phyloP scores from a whole-genome alignment of 306 rosid species.

The Prunus fruticosa region DNA sequence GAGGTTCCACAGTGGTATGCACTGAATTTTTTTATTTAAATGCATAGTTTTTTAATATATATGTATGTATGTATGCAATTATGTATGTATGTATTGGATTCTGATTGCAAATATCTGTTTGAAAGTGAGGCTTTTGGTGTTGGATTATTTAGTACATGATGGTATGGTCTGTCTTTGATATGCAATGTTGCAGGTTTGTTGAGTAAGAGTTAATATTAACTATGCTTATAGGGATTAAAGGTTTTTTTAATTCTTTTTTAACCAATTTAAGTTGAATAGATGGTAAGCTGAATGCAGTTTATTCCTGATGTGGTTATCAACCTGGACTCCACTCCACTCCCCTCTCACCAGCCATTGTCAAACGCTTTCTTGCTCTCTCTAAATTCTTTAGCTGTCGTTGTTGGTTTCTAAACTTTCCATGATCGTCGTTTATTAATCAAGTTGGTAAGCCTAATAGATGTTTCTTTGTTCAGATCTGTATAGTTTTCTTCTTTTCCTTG shows the following conservation, averaged over 20 bases:
- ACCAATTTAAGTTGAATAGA: background rate
- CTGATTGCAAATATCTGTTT: background rate
- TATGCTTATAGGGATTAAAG: background rate
- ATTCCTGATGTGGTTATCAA: too few relatives aligned
- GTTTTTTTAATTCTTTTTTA: background rate
- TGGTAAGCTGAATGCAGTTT: too few relatives aligned
- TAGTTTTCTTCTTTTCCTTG: too few relatives aligned
- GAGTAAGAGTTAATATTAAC: background rate
- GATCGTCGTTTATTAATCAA: too few relatives aligned
- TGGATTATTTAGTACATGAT: background rate
- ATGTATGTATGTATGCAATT: background rate
- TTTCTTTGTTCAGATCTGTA: too few relatives aligned
- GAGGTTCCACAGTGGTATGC: conserved; percentile 48
- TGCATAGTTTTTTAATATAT: background rate
- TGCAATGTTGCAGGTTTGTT: background rate
- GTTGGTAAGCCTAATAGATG: too few relatives aligned
- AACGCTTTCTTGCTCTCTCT: too few relatives aligned
- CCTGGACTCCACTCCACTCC: too few relatives aligned
- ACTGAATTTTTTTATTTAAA: background rate
- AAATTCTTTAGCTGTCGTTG: too few relatives aligned
- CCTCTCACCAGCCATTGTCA: too few relatives aligned
- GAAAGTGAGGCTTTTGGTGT: background rate
- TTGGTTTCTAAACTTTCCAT: too few relatives aligned
- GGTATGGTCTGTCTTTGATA: background rate
- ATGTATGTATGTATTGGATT: background rate